Conservation (phyloP, 2,329 filamentous ascomycete genomes). For the Aspergillus aculeatus region DNA sequence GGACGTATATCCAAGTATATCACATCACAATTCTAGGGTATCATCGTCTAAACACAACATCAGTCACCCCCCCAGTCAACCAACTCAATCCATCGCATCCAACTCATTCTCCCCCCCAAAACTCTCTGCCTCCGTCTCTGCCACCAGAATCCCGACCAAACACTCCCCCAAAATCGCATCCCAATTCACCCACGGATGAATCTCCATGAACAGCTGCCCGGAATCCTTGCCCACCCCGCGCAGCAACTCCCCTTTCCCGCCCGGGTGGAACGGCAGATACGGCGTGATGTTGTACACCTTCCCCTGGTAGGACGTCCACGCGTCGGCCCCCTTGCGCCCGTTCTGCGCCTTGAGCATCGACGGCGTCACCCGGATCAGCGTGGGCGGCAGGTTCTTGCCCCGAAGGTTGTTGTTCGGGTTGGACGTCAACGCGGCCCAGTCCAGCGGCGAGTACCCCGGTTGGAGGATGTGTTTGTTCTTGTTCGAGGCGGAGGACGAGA, state of each 20-base stretch:
- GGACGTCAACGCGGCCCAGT: conserved; percentile 81
- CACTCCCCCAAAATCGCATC: conserved; percentile 64
- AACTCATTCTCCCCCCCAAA: conserved; percentile 37
- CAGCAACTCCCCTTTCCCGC: conserved; percentile 64
- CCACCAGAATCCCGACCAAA: conserved; percentile 60
- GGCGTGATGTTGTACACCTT: conserved; percentile 93
- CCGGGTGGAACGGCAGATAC: conserved; percentile 87
- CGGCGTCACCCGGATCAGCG: conserved; percentile 72
- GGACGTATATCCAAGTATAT: no score
- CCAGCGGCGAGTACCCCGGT: conserved; percentile 91
- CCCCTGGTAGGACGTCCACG: conserved; percentile 86
- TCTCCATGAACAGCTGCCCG: conserved; percentile 60
- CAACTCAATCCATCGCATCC: conserved; percentile 60
- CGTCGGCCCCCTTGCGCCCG: conserved; percentile 78
- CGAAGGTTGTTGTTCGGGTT: conserved; percentile 65
- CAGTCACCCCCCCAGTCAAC: background rate
- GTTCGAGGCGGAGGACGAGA: conserved; percentile 43
- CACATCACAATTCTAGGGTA: no score
- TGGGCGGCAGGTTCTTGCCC: conserved; percentile 52
- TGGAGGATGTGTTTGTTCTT: conserved; percentile 55
- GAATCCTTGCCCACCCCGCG: conserved; percentile 67
- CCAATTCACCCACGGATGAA: conserved; percentile 69
- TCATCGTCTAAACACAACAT: no score
- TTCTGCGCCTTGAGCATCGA: conserved; percentile 74
- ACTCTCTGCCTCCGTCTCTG: conserved; percentile 48